A percentile compares a stretch with the other conserved stretches of the same genome.
Conservation (phyloP, 371 early-diverging fungal genomes). For the Mortierella polycephala region DNA sequence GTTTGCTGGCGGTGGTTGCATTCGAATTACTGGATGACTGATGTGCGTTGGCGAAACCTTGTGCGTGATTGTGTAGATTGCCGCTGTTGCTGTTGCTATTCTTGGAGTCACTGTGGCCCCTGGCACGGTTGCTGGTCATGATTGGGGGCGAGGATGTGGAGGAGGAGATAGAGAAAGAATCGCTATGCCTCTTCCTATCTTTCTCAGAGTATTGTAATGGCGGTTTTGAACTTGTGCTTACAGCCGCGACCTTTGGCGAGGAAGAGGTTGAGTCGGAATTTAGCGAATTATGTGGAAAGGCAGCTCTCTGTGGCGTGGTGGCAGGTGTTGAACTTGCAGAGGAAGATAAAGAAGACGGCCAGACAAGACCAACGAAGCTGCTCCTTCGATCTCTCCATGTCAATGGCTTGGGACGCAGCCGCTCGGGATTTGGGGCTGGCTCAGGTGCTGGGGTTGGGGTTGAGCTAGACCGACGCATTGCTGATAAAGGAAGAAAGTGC, state of each 20-base stretch:
- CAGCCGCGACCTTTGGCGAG: constrained; percentile 16
- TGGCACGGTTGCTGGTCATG: constrained; percentile 23
- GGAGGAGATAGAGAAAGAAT: constrained; percentile 41
- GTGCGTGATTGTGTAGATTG: constrained; percentile 1
- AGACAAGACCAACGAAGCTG: constrained; percentile 36
- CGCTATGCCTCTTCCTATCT: constrained; percentile 37
- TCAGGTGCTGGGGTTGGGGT: constrained; percentile 23
- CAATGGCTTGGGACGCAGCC: constrained; percentile 35
- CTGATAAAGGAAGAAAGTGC: not conserved
- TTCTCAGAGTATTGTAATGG: constrained; percentile 31
- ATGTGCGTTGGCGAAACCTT: constrained; percentile 1
- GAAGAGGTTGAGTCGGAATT: constrained; percentile 10
- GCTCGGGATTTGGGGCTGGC: constrained; percentile 12
- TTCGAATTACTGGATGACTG: not conserved
- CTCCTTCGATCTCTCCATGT: constrained; percentile 44
- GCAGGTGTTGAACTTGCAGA: constrained; percentile 23
- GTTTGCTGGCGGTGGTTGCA: constrained; percentile 4
- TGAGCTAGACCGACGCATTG: constrained; percentile 49
- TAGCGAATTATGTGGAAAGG: constrained; percentile 22
- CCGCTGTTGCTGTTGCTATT: constrained; percentile 13
- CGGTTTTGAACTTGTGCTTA: constrained; percentile 16
- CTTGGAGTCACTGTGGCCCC: constrained; percentile 35
- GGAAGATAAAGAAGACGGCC: constrained; percentile 35
- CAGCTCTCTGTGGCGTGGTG: constrained; percentile 24
- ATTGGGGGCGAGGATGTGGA: constrained; percentile 29